A percentile compares a stretch with the other conserved stretches of the same genome.
These are phyloP conservation scores for Neurospora sp. DNA, from an alignment of 2,329 filamentous ascomycete genomes.

Conservation along the genomic window DNA sequence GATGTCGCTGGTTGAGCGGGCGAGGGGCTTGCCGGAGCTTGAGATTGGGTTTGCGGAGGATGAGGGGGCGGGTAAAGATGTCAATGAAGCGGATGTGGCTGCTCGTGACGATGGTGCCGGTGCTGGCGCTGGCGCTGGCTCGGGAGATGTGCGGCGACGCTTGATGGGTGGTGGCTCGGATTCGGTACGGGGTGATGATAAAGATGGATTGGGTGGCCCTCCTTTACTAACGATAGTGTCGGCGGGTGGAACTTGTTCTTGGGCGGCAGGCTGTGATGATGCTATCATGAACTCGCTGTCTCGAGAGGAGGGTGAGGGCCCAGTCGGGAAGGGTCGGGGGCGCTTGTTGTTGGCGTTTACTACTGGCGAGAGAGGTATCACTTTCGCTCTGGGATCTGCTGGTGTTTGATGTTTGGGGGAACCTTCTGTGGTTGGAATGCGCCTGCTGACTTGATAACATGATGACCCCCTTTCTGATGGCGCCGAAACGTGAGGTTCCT, in stretches of 20 bases:
- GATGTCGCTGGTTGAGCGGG: slow-evolving; percentile 26
- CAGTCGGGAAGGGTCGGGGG: background rate
- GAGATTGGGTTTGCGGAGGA: background rate
- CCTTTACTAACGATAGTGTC: background rate
- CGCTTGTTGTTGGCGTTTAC: background rate
- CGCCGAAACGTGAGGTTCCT: background rate
- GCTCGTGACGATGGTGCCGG: background rate
- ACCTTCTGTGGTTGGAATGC: background rate
- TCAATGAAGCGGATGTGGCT: background rate
- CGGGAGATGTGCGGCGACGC: slow-evolving; percentile 11
- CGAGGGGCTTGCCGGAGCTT: slow-evolving; percentile 16
- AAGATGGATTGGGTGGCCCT: background rate
- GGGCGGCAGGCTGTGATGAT: slow-evolving; percentile 5
- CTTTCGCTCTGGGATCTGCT: background rate
- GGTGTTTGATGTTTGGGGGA: background rate
- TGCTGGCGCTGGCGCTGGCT: background rate
- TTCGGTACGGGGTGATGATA: slow-evolving; percentile 16
- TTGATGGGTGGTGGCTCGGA: slow-evolving; percentile 26
- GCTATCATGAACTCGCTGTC: background rate
- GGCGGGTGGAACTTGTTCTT: background rate
- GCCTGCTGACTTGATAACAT: background rate
- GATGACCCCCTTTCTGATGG: background rate
- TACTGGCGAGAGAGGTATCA: slow-evolving; percentile 3
- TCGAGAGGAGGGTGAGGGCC: background rate
- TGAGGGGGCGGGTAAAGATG: background rate